Percentiles rank a stretch among this genome's conserved stretches.
Evolutionary conservation across 192 early-diverging fungal species (phyloP).

Genomic region (Phycomyces nitens): DNA sequence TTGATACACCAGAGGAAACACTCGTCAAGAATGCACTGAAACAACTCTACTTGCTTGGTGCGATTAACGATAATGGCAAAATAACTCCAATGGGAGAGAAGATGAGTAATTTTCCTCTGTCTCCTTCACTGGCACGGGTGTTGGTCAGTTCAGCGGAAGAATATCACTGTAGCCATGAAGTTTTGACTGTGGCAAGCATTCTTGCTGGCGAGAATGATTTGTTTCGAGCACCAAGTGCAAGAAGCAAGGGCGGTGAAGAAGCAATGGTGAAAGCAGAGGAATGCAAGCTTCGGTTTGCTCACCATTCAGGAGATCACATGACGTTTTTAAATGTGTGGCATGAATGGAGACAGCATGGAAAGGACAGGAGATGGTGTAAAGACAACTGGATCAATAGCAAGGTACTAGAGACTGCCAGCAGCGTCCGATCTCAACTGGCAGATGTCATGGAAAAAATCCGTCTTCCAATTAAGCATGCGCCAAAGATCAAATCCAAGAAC

Average conservation of each 20-base stretch:
- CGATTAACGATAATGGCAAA: constrained; percentile 79
- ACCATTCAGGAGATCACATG: constrained; percentile 92
- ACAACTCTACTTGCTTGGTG: constrained; percentile 85
- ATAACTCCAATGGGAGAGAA: constrained; percentile 79
- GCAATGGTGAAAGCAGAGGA: constrained; percentile 78
- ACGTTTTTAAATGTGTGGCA: constrained; percentile 80
- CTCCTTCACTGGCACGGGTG: constrained; percentile 86
- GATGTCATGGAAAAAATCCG: constrained; percentile 83
- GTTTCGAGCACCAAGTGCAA: constrained; percentile 84
- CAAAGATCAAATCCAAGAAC: constrained; percentile 8
- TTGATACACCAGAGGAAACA: constrained; percentile 86
- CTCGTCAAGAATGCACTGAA: constrained; percentile 83
- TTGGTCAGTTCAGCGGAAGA: constrained; percentile 74
- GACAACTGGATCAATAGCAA: constrained; percentile 85
- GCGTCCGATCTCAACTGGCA: constrained; percentile 85
- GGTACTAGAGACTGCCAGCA: constrained; percentile 74
- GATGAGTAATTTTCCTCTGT: constrained; percentile 91
- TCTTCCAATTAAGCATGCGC: constrained; percentile 30
- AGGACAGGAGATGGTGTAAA: constrained; percentile 78
- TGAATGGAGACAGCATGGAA: constrained; percentile 71
- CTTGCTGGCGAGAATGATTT: constrained; percentile 83
- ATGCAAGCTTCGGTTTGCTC: constrained; percentile 77
- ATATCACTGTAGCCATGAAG: constrained; percentile 79
- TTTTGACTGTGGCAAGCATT: constrained; percentile 89
- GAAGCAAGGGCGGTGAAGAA: constrained; percentile 48